Evolutionary conservation across 768 basidiomycete genomes (phyloP).

Genomic region (Leccinum variicolor): DNA sequence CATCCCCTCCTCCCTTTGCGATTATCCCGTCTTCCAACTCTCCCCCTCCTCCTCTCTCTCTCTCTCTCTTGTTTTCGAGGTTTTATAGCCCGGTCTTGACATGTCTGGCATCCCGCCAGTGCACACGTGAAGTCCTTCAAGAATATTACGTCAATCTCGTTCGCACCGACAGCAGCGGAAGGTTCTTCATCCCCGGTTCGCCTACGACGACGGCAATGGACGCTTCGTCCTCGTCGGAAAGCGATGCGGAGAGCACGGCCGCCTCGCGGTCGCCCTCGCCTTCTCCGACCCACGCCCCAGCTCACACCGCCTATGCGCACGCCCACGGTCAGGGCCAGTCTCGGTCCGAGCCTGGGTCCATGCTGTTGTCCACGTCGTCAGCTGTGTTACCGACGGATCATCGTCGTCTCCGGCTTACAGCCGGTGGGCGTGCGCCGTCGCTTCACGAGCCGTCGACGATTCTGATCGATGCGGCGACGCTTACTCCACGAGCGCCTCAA

Average conservation of each 20-base stretch:
- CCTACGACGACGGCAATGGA: conserved; percentile 11
- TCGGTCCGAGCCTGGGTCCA: not conserved
- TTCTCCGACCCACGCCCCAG: conserved; percentile 35
- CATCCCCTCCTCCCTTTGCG: not conserved
- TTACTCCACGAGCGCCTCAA: conserved; percentile 42
- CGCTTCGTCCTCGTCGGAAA: conserved; percentile 34
- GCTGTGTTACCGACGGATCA: conserved; percentile 17
- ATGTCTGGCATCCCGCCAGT: conserved; percentile 43
- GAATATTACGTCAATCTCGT: conserved; percentile 94
- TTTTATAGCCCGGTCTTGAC: conserved; percentile 21
- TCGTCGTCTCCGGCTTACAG: conserved; percentile 22
- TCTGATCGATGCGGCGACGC: conserved; percentile 36
- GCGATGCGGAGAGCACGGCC: conserved; percentile 50
- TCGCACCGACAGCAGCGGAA: conserved; percentile 69
- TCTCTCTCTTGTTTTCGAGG: not conserved
- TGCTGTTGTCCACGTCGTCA: not conserved
- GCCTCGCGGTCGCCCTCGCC: conserved; percentile 44
- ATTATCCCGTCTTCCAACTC: not conserved
- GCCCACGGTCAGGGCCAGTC: not conserved
- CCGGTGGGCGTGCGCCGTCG: conserved; percentile 21
- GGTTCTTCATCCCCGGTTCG: conserved; percentile 50
- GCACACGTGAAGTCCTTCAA: conserved; percentile 86
- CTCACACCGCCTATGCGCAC: not conserved
- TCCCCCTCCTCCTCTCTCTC: not conserved
- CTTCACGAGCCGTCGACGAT: conserved; percentile 36